Percentiles rank a stretch among this genome's conserved stretches.
Conservation (phyloP, 805 yeast species). For the Lipomyces orientalis region DNA sequence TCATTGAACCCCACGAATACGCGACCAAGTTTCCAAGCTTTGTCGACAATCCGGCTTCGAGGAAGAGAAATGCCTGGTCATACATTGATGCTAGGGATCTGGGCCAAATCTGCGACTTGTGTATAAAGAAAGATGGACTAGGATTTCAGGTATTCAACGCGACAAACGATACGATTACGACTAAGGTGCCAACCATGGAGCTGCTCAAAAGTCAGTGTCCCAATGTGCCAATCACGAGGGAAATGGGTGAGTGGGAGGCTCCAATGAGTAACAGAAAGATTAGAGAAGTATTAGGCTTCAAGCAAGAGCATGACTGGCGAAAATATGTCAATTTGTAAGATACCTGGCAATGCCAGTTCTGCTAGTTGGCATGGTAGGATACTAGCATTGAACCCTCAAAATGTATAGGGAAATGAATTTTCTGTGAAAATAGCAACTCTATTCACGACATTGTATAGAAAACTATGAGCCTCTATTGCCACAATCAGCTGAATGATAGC, state of each 20-base stretch:
- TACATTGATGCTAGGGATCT: slow-evolving; percentile 16
- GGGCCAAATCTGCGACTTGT: slow-evolving; percentile 17
- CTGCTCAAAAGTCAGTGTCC: slow-evolving; percentile 8
- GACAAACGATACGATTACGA: slow-evolving; percentile 14
- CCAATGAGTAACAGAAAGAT: slow-evolving; percentile 10
- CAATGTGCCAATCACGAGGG: slow-evolving; percentile 14
- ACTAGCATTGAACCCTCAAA: no score
- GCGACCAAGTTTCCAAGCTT: background rate
- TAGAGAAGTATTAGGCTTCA: slow-evolving; percentile 10
- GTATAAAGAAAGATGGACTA: slow-evolving; percentile 13
- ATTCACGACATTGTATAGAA: no score
- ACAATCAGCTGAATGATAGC: no score
- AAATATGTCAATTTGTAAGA: slow-evolving; percentile 9
- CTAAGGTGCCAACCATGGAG: slow-evolving; percentile 12
- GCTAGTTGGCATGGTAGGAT: no score
- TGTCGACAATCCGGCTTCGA: slow-evolving; percentile 6
- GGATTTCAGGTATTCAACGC: slow-evolving; percentile 19
- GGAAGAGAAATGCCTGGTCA: slow-evolving; percentile 18
- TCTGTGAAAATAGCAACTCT: no score
- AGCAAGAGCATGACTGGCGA: slow-evolving; percentile 13
- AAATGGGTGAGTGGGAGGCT: slow-evolving; percentile 20
- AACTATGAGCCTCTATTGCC: no score
- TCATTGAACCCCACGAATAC: slow-evolving; percentile 13
- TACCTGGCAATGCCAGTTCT: background rate
- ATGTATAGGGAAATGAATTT: no score